Conservation (phyloP, 495 filamentous ascomycete genomes). For the Annulohypoxylon stygium region DNA sequence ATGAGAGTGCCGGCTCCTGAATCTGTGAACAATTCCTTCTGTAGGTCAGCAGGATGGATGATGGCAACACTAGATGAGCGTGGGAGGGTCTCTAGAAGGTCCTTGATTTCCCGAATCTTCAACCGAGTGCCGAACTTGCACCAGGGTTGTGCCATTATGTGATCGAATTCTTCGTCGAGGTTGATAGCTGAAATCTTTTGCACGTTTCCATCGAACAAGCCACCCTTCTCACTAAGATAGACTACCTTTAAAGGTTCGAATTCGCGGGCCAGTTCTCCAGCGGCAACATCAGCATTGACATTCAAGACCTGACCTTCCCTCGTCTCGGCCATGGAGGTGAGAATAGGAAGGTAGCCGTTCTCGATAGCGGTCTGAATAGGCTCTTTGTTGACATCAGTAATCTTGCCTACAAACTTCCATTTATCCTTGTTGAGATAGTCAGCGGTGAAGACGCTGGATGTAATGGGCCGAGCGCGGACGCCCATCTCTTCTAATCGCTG, state of each 20-base stretch:
- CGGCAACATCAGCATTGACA: constrained; percentile 97
- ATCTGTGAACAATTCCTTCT: constrained; percentile 97
- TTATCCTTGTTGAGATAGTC: constrained; percentile 96
- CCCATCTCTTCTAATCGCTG: constrained; percentile 93
- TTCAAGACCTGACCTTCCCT: constrained; percentile 94
- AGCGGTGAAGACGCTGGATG: constrained; percentile 92
- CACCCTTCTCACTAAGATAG: constrained; percentile 97
- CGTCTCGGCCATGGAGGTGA: constrained; percentile 97
- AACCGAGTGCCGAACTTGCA: constrained; percentile 94
- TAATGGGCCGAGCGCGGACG: constrained; percentile 90
- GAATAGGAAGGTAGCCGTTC: constrained; percentile 91
- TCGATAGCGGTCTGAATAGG: constrained; percentile 93
- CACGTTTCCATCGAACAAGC: constrained; percentile 91
- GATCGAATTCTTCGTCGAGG: constrained; percentile 96
- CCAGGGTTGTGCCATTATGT: constrained; percentile 96
- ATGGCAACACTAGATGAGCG: constrained; percentile 96
- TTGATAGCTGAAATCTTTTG: constrained; percentile 99
- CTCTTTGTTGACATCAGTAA: constrained; percentile 90
- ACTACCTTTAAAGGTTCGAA: constrained; percentile 97
- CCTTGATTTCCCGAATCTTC: constrained; percentile 99
- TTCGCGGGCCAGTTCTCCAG: constrained; percentile 89
- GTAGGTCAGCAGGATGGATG: constrained; percentile 93
- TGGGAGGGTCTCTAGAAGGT: constrained; percentile 86
- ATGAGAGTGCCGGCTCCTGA: constrained; percentile 96
- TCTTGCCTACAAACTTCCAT: constrained; percentile 95